phyloP scores from a whole-genome alignment of 1,284 basidiomycete genomes.

The Melampsora occidentalis region DNA sequence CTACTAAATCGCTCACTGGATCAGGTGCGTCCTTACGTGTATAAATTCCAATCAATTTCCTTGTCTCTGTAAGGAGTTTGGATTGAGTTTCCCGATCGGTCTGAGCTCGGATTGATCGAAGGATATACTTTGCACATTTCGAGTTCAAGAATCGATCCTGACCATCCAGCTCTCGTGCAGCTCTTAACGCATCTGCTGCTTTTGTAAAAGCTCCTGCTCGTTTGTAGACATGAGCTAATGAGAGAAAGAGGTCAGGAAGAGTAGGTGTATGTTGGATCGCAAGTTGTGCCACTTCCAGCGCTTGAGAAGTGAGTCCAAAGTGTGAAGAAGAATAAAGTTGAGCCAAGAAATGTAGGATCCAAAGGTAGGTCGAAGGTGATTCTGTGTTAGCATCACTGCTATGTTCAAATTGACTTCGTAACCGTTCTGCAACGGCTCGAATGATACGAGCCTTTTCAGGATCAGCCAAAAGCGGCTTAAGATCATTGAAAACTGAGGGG shows the following conservation, averaged over 20 bases:
- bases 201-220: slow-evolving; percentile 74
- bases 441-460: slow-evolving; percentile 66
- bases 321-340: slow-evolving; percentile 74
- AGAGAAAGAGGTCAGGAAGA: slow-evolving; percentile 83
- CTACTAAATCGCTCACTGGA: slow-evolving; percentile 78
- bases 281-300: slow-evolving; percentile 66
- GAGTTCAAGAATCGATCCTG: slow-evolving; percentile 96
- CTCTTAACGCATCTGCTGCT: slow-evolving; percentile 74
- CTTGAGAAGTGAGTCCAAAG: slow-evolving; percentile 59
- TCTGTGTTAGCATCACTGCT: slow-evolving; percentile 54
- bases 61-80: slow-evolving; percentile 19
- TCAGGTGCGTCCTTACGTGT: slow-evolving; percentile 73
- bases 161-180: slow-evolving; percentile 79
- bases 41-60: slow-evolving; percentile 46
- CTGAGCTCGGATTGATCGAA: slow-evolving; percentile 65
- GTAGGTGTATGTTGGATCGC: slow-evolving; percentile 85
- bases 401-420: slow-evolving; percentile 25
- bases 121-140: slow-evolving; percentile 85
- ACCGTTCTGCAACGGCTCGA: slow-evolving; percentile 67
- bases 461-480: slow-evolving; percentile 79
- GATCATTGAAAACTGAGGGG: slow-evolving; percentile 87
- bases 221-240: slow-evolving; percentile 80
- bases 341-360: slow-evolving; percentile 91
- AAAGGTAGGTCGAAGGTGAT: slow-evolving; percentile 83
- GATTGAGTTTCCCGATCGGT: background rate